phyloP scores from a whole-genome alignment of 208 protist species.

The Leishmania martiniquensis region DNA sequence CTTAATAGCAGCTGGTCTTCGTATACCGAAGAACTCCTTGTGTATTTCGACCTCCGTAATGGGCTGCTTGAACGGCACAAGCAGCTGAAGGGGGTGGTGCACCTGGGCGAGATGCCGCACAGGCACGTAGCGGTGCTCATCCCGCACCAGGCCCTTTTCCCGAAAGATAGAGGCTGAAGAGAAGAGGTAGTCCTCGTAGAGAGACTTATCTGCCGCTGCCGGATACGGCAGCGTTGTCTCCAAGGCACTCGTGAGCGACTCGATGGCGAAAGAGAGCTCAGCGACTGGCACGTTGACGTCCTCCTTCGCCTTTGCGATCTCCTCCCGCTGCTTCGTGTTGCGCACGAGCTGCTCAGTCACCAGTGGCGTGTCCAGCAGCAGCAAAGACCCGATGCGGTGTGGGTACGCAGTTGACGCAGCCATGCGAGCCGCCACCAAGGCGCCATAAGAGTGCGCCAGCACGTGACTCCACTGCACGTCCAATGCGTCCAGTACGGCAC shows the following conservation, averaged over 20 bases:
- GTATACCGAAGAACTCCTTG: slow-evolving; percentile 80
- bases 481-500: slow-evolving; percentile 78
- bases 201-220: slow-evolving; percentile 35
- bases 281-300: slow-evolving; percentile 80
- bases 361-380: slow-evolving; percentile 80
- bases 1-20: slow-evolving; percentile 68
- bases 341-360: slow-evolving; percentile 59
- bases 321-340: slow-evolving; percentile 55
- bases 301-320: slow-evolving; percentile 63
- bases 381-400: slow-evolving; percentile 72
- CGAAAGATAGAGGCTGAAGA: slow-evolving; percentile 47
- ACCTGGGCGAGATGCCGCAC: slow-evolving; percentile 58
- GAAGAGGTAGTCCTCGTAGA: slow-evolving; percentile 74
- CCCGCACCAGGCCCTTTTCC: slow-evolving; percentile 50
- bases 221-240: slow-evolving; percentile 55
- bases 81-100: slow-evolving; percentile 79
- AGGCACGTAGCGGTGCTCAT: slow-evolving; percentile 67
- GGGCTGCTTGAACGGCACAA: slow-evolving; percentile 54
- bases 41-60: slow-evolving; percentile 62
- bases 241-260: slow-evolving; percentile 46
- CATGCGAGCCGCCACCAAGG: slow-evolving; percentile 80
- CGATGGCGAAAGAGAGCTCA: slow-evolving; percentile 66
- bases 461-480: slow-evolving; percentile 83
- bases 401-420: slow-evolving; percentile 53
- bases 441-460: slow-evolving; percentile 76